Conservation (phyloP, 1,284 basidiomycete species). For the Moesziomyces sp. region DNA sequence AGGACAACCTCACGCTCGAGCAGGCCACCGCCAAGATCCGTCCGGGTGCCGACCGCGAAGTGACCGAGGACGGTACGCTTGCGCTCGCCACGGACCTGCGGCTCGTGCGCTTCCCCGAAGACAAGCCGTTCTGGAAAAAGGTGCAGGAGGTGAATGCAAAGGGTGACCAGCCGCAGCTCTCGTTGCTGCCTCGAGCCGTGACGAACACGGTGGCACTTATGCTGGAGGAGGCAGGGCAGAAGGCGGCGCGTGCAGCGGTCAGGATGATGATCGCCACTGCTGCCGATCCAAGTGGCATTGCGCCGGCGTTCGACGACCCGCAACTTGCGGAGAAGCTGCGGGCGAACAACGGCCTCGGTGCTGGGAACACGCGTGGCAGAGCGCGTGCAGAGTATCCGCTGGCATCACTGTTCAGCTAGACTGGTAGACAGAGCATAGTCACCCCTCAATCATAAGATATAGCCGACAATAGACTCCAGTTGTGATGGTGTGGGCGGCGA, state of each 20-base stretch:
- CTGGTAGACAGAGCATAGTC: constrained; percentile 3
- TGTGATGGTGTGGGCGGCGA: not conserved
- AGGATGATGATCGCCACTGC: constrained; percentile 44
- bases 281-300: constrained; percentile 42
- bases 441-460: not conserved
- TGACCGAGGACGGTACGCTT: constrained; percentile 32
- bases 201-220: constrained; percentile 33
- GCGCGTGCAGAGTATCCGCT: constrained; percentile 43
- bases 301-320: constrained; percentile 42
- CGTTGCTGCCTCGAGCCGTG: constrained; percentile 27
- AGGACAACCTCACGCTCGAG: constrained; percentile 49
- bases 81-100: constrained; percentile 51
- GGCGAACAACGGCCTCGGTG: constrained; percentile 24
- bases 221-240: constrained; percentile 39
- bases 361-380: constrained; percentile 26
- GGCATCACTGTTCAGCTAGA: constrained; percentile 36
- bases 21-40: constrained; percentile 44
- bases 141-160: constrained; percentile 50
- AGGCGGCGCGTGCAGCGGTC: constrained; percentile 38
- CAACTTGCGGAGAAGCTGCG: constrained; percentile 40
- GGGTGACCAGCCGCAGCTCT: constrained; percentile 49
- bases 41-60: constrained; percentile 32
- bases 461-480: not conserved
- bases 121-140: constrained; percentile 53
- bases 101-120: constrained; percentile 56